Evolutionary conservation across 2,329 filamentous ascomycete species (phyloP), one percentile per base, ranked within the genome.

Genomic region (Fusarium domesticum): DNA sequence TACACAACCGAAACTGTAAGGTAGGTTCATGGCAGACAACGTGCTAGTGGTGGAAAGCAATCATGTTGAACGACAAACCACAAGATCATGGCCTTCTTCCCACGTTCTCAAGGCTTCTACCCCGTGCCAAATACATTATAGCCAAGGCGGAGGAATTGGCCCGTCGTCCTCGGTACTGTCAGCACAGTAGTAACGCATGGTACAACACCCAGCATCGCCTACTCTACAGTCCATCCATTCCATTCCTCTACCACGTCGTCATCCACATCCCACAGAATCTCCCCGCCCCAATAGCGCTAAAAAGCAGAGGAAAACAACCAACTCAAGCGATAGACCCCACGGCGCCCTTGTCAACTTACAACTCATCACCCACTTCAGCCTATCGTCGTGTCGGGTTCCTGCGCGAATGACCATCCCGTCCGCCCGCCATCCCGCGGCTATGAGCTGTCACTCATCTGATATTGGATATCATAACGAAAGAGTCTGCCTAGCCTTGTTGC

Each of bases 351-450:
- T 28, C 10, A 28, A 8, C 14, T 28, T 8, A 28, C 23, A 28
- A 28, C 23, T 28, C 23, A 28, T 11, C 14, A n/a, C 23, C 23
- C 23, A 28, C 14, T 12, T 46, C 28, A 36, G 45, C 58, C 56
- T 58, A 59, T 59, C 48, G 49, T 39, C 45, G 44, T 41, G 39
- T 47, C 59, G 59, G 59, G 59, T 62, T 62, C 59, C 59, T 62
- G 59, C 59, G 51, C 58, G 54, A 59, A 51, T 61, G 58, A 62
- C 60, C 53, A 59, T 52, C 51, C 55, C 56, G 50, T 48, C 53
- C 35, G 43, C 51, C 53, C 56, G 57, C 25, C 25, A 37, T 40
- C 42, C 25, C 42, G 31, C 32, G 15, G 23, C 11, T 33, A 31
- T 37, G 6, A 17, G 19, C 12, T 17, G 17, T 31, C 28, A 20